phyloP scores from a whole-genome alignment of 306 rosid species.

The Quercus suber region DNA sequence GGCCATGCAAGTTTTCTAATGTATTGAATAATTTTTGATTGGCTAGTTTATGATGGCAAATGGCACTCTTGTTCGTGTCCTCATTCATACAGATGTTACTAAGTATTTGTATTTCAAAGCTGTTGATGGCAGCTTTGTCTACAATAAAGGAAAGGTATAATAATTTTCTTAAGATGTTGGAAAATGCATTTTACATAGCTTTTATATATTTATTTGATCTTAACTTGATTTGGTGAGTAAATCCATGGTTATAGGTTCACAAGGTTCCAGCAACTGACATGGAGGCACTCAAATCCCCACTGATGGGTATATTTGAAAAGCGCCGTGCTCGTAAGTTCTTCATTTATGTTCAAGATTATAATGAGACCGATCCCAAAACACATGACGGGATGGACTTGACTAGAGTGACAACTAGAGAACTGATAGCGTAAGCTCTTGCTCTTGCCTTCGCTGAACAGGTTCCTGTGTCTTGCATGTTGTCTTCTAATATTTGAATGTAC shows the following conservation, averaged over 20 bases:
- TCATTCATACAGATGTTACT: constrained; percentile 92
- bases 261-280: constrained; percentile 89
- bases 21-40: neutral
- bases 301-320: constrained; percentile 94
- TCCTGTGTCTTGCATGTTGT: neutral
- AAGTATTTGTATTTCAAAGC: constrained; percentile 94
- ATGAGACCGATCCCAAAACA: constrained; percentile 77
- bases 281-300: constrained; percentile 95
- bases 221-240: constrained; percentile 9
- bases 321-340: constrained; percentile 96
- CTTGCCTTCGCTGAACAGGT: constrained; percentile 2
- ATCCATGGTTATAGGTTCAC: constrained; percentile 56
- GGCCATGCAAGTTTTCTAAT: neutral
- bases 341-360: constrained; percentile 78
- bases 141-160: constrained; percentile 74
- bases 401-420: constrained; percentile 73
- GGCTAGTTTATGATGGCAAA: constrained; percentile 96
- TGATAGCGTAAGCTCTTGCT: constrained; percentile 63
- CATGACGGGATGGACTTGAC: constrained; percentile 91
- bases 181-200: neutral
- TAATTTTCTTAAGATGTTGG: neutral
- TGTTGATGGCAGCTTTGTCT: constrained; percentile 72
- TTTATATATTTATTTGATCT: neutral
- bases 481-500: neutral
- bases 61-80: constrained; percentile 91